phyloP scores from a whole-genome alignment of 257 asterid species.

The Nicotiana tabacum region DNA sequence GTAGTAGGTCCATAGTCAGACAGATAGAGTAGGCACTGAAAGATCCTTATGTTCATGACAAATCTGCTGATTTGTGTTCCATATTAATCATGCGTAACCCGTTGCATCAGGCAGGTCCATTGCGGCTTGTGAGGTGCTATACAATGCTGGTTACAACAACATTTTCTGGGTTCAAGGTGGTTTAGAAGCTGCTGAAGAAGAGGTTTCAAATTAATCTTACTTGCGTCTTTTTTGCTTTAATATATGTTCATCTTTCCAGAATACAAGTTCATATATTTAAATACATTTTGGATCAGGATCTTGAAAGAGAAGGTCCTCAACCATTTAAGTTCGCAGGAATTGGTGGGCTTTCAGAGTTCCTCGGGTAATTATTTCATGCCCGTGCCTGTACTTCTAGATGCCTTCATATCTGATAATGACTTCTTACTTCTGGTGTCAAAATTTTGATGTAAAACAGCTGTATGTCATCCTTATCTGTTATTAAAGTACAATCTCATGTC shows the following conservation, averaged over 20 bases:
- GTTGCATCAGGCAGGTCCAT: constrained; percentile 77
- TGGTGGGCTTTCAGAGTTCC: constrained; percentile 93
- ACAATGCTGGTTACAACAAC: constrained; percentile 73
- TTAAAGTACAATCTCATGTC: background rate
- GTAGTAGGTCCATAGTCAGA: background rate
- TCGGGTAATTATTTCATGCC: constrained; percentile 51
- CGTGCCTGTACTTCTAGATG: background rate
- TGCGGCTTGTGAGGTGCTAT: constrained; percentile 91
- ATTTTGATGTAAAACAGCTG: background rate
- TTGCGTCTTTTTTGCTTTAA: background rate
- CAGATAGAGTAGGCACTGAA: background rate
- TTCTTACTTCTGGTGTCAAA: background rate
- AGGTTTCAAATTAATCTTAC: constrained; percentile 36
- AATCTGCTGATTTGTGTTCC: background rate
- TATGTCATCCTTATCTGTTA: background rate
- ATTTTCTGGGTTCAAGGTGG: constrained; percentile 95
- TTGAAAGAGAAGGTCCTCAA: constrained; percentile 85
- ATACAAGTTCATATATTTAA: background rate
- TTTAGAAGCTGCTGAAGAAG: constrained; percentile 87
- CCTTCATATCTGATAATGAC: background rate
- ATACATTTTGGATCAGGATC: constrained; percentile 52
- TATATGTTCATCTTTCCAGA: background rate
- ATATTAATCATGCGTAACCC: constrained; percentile 11
- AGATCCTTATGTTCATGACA: background rate
- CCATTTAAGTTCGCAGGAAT: constrained; percentile 95